Evolutionary conservation across 192 early-diverging fungal species (phyloP).

Genomic region (Umbelopsis vinacea): DNA sequence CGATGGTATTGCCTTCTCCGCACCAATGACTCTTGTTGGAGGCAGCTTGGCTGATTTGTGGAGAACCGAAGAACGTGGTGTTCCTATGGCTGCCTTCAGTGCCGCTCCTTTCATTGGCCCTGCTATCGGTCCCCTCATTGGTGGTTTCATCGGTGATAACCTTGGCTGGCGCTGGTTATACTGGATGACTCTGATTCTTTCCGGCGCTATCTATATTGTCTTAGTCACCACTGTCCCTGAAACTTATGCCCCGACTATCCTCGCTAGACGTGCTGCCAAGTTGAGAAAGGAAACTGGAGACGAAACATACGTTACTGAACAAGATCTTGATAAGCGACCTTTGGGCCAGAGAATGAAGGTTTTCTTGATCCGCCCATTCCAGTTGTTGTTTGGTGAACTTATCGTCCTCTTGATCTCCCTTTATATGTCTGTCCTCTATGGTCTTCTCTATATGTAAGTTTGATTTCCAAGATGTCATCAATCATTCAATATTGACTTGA

Average conservation of each 20-base stretch:
- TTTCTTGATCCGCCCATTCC: conserved; percentile 16
- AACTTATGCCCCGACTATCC: conserved; percentile 37
- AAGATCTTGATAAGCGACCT: conserved; percentile 11
- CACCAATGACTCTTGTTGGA: conserved; percentile 39
- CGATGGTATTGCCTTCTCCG: conserved; percentile 35
- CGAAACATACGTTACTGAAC: conserved; percentile 2
- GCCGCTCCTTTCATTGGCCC: conserved; percentile 44
- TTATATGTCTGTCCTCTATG: conserved; percentile 14
- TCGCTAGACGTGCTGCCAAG: neutral
- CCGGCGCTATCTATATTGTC: conserved; percentile 50
- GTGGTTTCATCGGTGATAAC: conserved; percentile 42
- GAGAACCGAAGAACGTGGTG: conserved; percentile 35
- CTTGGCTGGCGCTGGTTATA: conserved; percentile 55
- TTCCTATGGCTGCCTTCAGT: conserved; percentile 37
- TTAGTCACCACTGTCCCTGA: conserved; percentile 63
- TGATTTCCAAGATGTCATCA: neutral
- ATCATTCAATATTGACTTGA: neutral
- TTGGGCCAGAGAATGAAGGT: neutral
- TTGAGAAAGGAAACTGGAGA: conserved; percentile 18
- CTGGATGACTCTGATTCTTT: conserved; percentile 59
- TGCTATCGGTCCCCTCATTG: conserved; percentile 40
- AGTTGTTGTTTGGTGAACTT: conserved; percentile 10
- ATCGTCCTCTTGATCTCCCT: conserved; percentile 9
- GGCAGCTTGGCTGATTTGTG: conserved; percentile 46
- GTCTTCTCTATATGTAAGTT: conserved; percentile 18